Evolutionary conservation across 495 filamentous ascomycete genomes (phyloP).

Genomic region (Polyplosphaeria fusca): DNA sequence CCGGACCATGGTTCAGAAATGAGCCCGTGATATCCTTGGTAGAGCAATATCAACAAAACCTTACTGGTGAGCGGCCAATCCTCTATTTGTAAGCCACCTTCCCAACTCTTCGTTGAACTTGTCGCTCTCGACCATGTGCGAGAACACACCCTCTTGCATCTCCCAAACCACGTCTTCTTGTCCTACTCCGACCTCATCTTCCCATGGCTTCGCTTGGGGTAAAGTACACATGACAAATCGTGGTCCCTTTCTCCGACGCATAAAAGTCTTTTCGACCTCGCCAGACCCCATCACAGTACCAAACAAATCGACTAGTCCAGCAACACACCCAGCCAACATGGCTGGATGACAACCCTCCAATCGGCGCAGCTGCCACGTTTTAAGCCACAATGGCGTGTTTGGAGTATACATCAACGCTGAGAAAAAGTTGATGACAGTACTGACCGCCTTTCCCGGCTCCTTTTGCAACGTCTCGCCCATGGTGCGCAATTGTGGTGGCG

Average conservation of each 20-base stretch:
- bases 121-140: conserved; percentile 23
- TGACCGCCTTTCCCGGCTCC: background rate
- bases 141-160: conserved; percentile 14
- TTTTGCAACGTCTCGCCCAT: conserved; percentile 3
- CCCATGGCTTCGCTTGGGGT: conserved; percentile 1
- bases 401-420: conserved; percentile 1
- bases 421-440: conserved; percentile 3
- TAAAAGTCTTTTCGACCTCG: conserved; percentile 12
- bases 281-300: conserved; percentile 15
- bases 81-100: conserved; percentile 15
- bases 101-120: conserved; percentile 8
- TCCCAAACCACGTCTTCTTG: conserved; percentile 12
- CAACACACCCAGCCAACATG: conserved; percentile 8
- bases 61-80: background rate
- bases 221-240: conserved; percentile 13
- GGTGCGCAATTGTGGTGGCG: background rate
- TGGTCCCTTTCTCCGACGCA: conserved; percentile 15
- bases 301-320: conserved; percentile 6
- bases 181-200: conserved; percentile 12
- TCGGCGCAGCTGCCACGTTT: conserved; percentile 19
- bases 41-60: too few relatives aligned
- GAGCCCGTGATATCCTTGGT: too few relatives aligned
- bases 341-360: conserved; percentile 3
- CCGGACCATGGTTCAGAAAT: too few relatives aligned
- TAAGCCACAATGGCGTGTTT: conserved; percentile 16